These are phyloP conservation scores for Luvunga scandens DNA, from an alignment of 345 rosid genomes.

Conservation along the genomic window DNA sequence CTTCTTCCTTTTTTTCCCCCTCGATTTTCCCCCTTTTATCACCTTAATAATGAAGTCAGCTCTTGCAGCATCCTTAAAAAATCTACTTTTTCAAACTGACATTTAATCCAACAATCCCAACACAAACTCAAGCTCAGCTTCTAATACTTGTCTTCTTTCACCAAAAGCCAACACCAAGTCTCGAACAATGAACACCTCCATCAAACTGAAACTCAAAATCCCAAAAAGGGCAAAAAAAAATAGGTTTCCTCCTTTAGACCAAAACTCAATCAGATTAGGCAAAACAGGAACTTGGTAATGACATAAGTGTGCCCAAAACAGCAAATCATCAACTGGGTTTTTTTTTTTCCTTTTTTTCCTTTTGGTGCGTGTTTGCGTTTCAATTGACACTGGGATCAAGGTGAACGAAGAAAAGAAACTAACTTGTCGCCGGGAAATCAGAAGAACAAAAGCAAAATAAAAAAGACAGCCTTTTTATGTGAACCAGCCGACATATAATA, in stretches of 20 bases:
- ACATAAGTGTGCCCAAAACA: conserved; percentile 1
- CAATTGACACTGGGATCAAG: conserved; percentile 27
- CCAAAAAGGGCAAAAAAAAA: background rate
- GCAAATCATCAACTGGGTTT: conserved; percentile 2
- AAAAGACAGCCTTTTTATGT: conserved; percentile 43
- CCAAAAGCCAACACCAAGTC: background rate
- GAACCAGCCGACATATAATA: conserved; percentile 75
- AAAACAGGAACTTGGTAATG: background rate
- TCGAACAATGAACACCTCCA: conserved; percentile 3
- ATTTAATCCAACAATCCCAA: conserved; percentile 1
- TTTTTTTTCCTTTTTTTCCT: background rate
- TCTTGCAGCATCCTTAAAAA: conserved; percentile 13
- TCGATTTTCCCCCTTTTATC: background rate
- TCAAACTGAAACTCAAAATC: background rate
- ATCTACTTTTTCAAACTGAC: conserved; percentile 3
- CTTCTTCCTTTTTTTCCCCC: background rate
- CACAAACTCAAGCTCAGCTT: background rate
- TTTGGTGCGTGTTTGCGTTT: background rate
- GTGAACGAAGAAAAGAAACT: conserved; percentile 28
- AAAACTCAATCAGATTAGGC: background rate
- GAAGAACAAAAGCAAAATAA: conserved; percentile 51
- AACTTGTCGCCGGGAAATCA: conserved; percentile 77
- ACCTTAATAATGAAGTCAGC: background rate
- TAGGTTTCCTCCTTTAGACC: background rate
- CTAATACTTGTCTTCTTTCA: background rate